A percentile compares a stretch with the other conserved stretches of the same genome.
Conservation (phyloP, 1,139 yeast species). For the Taphrina pruni region DNA sequence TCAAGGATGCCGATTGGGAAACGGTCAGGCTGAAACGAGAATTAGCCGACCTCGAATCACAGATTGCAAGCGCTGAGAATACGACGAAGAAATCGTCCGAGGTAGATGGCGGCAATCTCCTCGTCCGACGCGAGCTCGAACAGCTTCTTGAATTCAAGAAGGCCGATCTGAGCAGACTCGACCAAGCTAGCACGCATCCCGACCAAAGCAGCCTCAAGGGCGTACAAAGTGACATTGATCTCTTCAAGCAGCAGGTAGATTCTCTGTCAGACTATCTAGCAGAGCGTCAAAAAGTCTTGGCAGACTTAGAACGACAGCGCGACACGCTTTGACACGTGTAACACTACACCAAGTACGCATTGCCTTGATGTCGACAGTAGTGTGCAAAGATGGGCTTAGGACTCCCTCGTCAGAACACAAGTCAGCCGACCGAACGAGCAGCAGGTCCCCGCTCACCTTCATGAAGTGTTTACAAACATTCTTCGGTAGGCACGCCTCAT, state of each 20-base stretch:
- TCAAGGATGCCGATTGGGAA: constrained; percentile 84
- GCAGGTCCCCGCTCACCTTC: no score
- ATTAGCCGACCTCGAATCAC: constrained; percentile 70
- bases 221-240: constrained; percentile 64
- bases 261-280: constrained; percentile 58
- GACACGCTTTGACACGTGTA: constrained; percentile 8
- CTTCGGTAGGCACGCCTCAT: neutral
- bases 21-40: constrained; percentile 82
- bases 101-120: constrained; percentile 52
- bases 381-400: no score
- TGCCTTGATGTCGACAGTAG: no score
- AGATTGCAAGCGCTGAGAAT: constrained; percentile 64
- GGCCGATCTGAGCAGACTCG: constrained; percentile 54
- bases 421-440: no score
- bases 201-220: constrained; percentile 46
- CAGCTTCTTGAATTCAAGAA: constrained; percentile 79
- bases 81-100: constrained; percentile 54
- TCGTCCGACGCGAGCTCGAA: constrained; percentile 75
- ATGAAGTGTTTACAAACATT: neutral
- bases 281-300: constrained; percentile 57
- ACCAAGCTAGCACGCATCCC: constrained; percentile 43
- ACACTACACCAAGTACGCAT: neutral
- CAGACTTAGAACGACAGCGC: constrained; percentile 53
- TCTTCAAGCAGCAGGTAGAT: constrained; percentile 68
- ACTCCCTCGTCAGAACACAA: no score